Base-by-base conservation (phyloP, 73 alveolate species). In the Paramecium tetraurelia region DNA sequence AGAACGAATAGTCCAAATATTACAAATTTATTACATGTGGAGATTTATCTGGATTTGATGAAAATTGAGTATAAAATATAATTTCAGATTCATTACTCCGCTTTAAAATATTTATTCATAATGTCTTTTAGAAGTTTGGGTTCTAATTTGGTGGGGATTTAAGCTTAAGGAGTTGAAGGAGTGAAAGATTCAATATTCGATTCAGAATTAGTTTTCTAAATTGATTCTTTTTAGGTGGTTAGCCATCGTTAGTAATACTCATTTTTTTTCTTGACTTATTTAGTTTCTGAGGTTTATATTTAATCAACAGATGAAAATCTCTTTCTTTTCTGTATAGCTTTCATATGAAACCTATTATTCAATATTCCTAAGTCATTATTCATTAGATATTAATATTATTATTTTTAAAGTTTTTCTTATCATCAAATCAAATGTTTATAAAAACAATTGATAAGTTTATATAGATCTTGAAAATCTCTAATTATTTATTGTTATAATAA, bases 11-110 rank as follows among this genome's bases (percentile, higher is more conserved):
- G 18, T 72, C 29, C 22, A 71, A 89, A 72, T 89, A 70, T 89
- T 89, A 89, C 31, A 89, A 89, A 35, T 89, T 89, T 50, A 68
- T 89, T 31, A 89, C 94, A 14, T 89, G 92, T 41, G 94, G 94
- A 5, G 94, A 89, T 35, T 83, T 89, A 70, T 89, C 94, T 8
- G 94, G 94, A 71, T 89, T 89, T 41, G 94, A 89, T 89, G 94
- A 89, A 63, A 80, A 86, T 58, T 86, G 93, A 86, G 69, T 53
- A 53, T 53, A 53, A 53, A 53, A 53, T 53, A n/a, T n/a, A 53
- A 18, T 53, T 27, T 63, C 46, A 63, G 11, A 27, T 63, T 63
- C 48, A 63, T 63, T 12, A 63, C 41, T 33, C 44, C 12, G 48
- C 20, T 21, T 10, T 63, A 4, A 59, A 59, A 48, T 48, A 48